Evolutionary conservation across 495 filamentous ascomycete species (phyloP).

Genomic region (Penicillium herquei): DNA sequence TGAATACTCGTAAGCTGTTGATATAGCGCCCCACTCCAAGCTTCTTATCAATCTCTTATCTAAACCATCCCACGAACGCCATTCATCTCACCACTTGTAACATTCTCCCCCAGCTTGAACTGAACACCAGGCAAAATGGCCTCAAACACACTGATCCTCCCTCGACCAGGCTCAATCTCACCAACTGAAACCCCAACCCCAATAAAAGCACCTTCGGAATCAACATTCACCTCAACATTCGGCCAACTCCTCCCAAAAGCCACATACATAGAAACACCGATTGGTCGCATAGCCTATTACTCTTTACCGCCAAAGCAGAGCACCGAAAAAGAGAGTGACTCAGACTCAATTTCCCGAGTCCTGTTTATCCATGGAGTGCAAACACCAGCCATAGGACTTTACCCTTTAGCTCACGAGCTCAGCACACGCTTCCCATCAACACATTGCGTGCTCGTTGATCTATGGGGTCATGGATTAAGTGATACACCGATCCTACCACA

Average conservation of each 20-base stretch:
- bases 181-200: slow-evolving; percentile 4
- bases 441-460: slow-evolving; percentile 33
- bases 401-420: slow-evolving; percentile 21
- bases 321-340: background rate
- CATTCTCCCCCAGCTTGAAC: no score
- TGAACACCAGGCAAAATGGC: no score
- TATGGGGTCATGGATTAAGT: slow-evolving; percentile 39
- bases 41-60: no score
- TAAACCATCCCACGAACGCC: no score
- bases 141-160: slow-evolving; percentile 18
- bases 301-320: slow-evolving; percentile 8
- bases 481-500: slow-evolving; percentile 31
- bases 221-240: slow-evolving; percentile 32
- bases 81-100: no score
- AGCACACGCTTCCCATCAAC: slow-evolving; percentile 27
- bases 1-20: no score
- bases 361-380: slow-evolving; percentile 37
- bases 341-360: slow-evolving; percentile 15
- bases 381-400: slow-evolving; percentile 36
- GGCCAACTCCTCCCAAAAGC: slow-evolving; percentile 35
- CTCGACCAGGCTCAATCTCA: slow-evolving; percentile 25
- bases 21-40: no score
- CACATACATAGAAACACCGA: slow-evolving; percentile 28
- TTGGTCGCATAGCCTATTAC: slow-evolving; percentile 39
- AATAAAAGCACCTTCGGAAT: slow-evolving; percentile 37